These are phyloP conservation scores for Candida multigemmis DNA, from an alignment of 805 yeast species.

Conservation along the genomic window DNA sequence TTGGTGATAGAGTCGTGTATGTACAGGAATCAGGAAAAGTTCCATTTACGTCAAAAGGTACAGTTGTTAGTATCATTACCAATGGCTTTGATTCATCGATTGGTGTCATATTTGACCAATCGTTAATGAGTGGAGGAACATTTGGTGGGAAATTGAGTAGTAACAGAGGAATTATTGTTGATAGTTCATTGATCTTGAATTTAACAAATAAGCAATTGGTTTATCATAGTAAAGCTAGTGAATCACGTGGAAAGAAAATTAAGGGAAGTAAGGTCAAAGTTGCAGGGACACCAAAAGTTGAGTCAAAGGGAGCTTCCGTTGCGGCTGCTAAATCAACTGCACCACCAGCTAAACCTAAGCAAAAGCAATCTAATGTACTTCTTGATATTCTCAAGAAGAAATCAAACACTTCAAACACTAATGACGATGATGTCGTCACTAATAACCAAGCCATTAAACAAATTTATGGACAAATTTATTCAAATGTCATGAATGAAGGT, in stretches of 20 bases:
- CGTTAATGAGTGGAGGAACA: constrained; percentile 73
- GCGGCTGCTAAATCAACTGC: background rate
- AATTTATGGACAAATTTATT: constrained; percentile 34
- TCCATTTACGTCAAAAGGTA: constrained; percentile 81
- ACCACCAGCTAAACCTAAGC: constrained; percentile 7
- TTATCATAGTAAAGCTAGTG: constrained; percentile 54
- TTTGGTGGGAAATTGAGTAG: constrained; percentile 71
- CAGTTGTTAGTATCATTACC: constrained; percentile 60
- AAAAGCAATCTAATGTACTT: constrained; percentile 31
- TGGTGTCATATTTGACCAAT: constrained; percentile 76
- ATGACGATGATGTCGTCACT: constrained; percentile 8
- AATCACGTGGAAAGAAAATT: constrained; percentile 4
- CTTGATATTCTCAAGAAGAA: constrained; percentile 34
- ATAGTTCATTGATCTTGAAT: constrained; percentile 74
- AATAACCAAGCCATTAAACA: constrained; percentile 27
- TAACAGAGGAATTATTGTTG: constrained; percentile 78
- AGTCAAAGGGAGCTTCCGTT: background rate
- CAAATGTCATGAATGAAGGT: constrained; percentile 34
- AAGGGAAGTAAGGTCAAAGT: background rate
- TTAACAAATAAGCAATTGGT: constrained; percentile 66
- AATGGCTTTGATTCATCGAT: constrained; percentile 57
- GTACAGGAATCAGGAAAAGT: constrained; percentile 85
- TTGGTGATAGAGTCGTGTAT: constrained; percentile 87
- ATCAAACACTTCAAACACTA: constrained; percentile 6
- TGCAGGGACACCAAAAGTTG: background rate